Evolutionary conservation across 345 rosid species (phyloP), one percentile per base, ranked within the genome.

Genomic region (Triadica sebifera): DNA sequence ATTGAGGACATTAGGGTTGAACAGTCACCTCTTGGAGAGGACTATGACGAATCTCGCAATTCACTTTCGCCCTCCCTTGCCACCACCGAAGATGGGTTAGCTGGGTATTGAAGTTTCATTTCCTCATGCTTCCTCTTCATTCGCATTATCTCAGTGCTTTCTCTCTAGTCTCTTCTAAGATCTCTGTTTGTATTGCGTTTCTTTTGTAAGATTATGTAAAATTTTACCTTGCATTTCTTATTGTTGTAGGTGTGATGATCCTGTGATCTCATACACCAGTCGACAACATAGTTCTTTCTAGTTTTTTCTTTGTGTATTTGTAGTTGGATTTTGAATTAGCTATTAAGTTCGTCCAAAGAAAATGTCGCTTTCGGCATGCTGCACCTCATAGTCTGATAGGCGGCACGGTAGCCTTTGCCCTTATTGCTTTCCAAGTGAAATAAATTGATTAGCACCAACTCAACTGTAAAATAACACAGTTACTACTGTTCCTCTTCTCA

Each of bases 1-100:
- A 83, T 94, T 17, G 93, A 92, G 76, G 97, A 94, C 58, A 88
- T 92, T 61, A 85, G 97, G 73, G 97, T 91, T 66, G 98, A 94
- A 85, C 97, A 94, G 74, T 94, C 98, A 0, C 98, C 97, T 43
- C 69, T 92, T 0, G 97, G 98, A 7, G 98, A 94, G 58, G 97
- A 92, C 24, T 94, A 86, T 59, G 97, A 94, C 47, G 98, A 94
- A 86, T 89, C 98, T 0, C 89, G 96, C 39, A 87, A 84, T 75
- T 94, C 98, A 0, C 78, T 92, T 70, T 94, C 97, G 2, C 97
- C 97, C 47, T 94, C 98, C 38, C 82, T 94, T 13, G 93, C 90
- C 66, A 91, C 97, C 61, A 92, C 97, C 5, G 98, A 94, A 69
- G 97, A 92, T 71, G 91, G 93, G 16, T 43, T 85, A 9, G 83